Evolutionary conservation across 2,329 filamentous ascomycete species (phyloP).

Genomic region (Dendrostoma leiphaemia): DNA sequence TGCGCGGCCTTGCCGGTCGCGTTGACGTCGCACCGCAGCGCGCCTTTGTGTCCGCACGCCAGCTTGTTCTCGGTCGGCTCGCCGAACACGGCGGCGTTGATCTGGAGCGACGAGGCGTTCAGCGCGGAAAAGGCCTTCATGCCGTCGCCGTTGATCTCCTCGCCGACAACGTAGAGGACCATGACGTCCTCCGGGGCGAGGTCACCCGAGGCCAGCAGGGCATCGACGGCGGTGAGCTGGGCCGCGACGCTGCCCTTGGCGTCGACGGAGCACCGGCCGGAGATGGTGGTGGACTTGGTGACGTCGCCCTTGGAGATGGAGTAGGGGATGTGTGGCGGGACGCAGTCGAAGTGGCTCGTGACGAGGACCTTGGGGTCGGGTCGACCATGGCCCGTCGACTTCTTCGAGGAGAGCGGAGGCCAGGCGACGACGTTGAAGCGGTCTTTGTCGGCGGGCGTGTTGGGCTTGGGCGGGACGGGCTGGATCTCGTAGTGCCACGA

Average conservation of each 20-base stretch:
- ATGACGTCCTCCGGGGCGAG: conserved; percentile 48
- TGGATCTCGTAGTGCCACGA: conserved; percentile 45
- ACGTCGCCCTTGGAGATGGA: conserved; percentile 47
- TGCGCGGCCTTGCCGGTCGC: conserved; percentile 78
- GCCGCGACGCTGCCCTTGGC: conserved; percentile 70
- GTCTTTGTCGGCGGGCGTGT: conserved; percentile 25
- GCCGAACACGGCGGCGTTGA: conserved; percentile 79
- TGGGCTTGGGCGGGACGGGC: conserved; percentile 33
- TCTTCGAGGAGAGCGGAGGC: conserved; percentile 43
- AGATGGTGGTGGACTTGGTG: conserved; percentile 52
- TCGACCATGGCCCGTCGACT: conserved; percentile 32
- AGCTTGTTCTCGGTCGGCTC: conserved; percentile 90
- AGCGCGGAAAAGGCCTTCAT: conserved; percentile 59
- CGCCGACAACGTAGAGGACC: conserved; percentile 72
- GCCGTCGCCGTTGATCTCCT: conserved; percentile 78
- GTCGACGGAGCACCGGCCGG: conserved; percentile 72
- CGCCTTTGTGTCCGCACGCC: conserved; percentile 89
- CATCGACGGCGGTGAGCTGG: conserved; percentile 66
- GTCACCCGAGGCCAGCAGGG: conserved; percentile 39
- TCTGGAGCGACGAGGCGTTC: conserved; percentile 31
- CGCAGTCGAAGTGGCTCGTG: conserved; percentile 79
- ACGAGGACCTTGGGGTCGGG: conserved; percentile 57
- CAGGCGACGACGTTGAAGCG: conserved; percentile 79
- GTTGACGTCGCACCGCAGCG: conserved; percentile 62
- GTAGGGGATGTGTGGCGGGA: conserved; percentile 72